Evolutionary conservation across 2,329 filamentous ascomycete species (phyloP), one percentile per base, ranked within the genome.

Genomic region (Sporothrix pallida): DNA sequence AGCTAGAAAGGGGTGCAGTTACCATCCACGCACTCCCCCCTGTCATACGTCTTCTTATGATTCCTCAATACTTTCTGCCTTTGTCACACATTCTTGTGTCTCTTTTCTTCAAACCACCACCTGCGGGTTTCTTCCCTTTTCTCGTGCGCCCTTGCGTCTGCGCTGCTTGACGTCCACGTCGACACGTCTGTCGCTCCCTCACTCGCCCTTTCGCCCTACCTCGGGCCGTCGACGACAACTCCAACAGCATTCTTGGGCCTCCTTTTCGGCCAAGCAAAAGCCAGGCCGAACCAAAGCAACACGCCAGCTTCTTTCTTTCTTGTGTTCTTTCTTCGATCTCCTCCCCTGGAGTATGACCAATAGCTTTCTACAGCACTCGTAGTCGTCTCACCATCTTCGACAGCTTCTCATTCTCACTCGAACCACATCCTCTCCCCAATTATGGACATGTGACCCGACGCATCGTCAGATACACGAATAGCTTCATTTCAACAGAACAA

Each of bases 401-500:
- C 15, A 37, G 17, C 26, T 44, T 9, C 10, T 12, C 46, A 8
- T 4, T 26, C 42, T n/a, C 48, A 52, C 15, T n/a, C 58, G 31
- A 31, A 44, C n/a, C 20, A 12, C 31, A 13, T 20, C 8, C 20
- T 26, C 15, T n/a, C 6, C 5, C 20, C 23, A 12, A 15, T 13
- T 17, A 54, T 69, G 26, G 48, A 54, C 67, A 12, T 56, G 48
- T 69, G 67, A 69, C 67, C 42, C 3, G n/a, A 13, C 46, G 23
- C 48, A 54, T 54, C 26, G 26, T n/a, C 26, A 37, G 15, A 50
- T 8, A 10, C 42, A 23, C 12, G 15, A 1, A 15, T 37, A 8
- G 20, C 52, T 9, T 48, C 42, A 44, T 26, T 20, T 58, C 69
- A 1, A 63, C 42, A 20, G 13, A 52, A 60, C 3, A 23, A 9